Conservation (phyloP, 1,139 yeast species). For the Scheffersomyces quercinus region DNA sequence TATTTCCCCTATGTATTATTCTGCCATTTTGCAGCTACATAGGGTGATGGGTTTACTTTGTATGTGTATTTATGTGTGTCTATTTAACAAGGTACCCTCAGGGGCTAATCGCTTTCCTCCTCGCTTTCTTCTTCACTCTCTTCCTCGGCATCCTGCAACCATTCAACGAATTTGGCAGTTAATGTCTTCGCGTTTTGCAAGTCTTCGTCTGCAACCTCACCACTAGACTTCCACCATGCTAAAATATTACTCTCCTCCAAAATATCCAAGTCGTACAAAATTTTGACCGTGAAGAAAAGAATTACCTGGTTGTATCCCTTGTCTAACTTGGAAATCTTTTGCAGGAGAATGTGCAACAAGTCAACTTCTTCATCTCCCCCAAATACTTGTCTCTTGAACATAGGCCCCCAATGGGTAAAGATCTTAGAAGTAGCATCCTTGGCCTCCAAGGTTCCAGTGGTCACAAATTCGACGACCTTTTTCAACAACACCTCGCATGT, state of each 20-base stretch:
- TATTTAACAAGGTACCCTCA: too few relatives aligned
- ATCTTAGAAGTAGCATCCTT: slow-evolving; percentile 77
- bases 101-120: slow-evolving; percentile 1
- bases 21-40: too few relatives aligned
- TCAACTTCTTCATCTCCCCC: slow-evolving; percentile 77
- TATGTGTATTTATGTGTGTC: too few relatives aligned
- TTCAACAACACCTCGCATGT: slow-evolving; percentile 71
- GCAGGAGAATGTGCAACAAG: slow-evolving; percentile 61
- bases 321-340: slow-evolving; percentile 37
- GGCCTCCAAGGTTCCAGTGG: slow-evolving; percentile 71
- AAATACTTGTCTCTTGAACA: slow-evolving; percentile 80
- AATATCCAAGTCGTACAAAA: slow-evolving; percentile 77
- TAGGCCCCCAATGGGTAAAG: slow-evolving; percentile 76
- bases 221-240: slow-evolving; percentile 71
- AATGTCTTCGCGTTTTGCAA: slow-evolving; percentile 52
- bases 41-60: too few relatives aligned
- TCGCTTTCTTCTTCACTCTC: slow-evolving; percentile 53
- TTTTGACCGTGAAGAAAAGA: slow-evolving; percentile 63
- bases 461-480: slow-evolving; percentile 69
- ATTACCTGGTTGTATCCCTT: slow-evolving; percentile 45
- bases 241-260: slow-evolving; percentile 78
- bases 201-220: slow-evolving; percentile 43
- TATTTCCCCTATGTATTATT: too few relatives aligned
- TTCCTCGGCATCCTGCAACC: slow-evolving; percentile 89
- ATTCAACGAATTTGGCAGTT: slow-evolving; percentile 74